Conservation (phyloP, 2,329 filamentous ascomycete genomes). For the Coniochaeta prunicola region DNA sequence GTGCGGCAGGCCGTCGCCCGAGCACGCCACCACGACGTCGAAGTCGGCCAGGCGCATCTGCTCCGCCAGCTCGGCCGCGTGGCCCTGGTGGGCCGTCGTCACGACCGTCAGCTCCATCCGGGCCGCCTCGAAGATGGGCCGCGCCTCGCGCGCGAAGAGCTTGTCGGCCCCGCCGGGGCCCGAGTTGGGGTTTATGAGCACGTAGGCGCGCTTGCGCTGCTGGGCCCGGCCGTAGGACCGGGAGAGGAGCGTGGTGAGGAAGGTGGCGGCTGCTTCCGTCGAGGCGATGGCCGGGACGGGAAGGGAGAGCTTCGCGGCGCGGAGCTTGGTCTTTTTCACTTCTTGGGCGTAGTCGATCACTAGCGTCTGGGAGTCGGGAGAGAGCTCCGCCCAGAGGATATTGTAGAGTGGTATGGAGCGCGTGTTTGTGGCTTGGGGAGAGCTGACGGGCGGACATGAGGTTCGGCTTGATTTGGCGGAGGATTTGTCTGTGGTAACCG, state of each 20-base stretch:
- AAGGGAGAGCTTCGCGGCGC: slow-evolving; percentile 55
- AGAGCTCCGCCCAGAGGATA: slow-evolving; percentile 70
- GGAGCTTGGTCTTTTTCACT: slow-evolving; percentile 30
- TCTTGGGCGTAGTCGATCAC: slow-evolving; percentile 65
- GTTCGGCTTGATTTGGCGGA: not conserved
- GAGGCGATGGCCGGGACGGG: slow-evolving; percentile 10
- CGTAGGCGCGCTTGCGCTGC: slow-evolving; percentile 70
- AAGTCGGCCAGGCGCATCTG: slow-evolving; percentile 70
- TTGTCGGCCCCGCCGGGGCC: slow-evolving; percentile 71
- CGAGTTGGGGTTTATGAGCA: slow-evolving; percentile 85
- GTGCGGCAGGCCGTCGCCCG: slow-evolving; percentile 84
- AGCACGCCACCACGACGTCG: slow-evolving; percentile 83
- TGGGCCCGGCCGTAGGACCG: slow-evolving; percentile 60
- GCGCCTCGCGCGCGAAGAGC: slow-evolving; percentile 67
- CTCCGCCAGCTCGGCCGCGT: slow-evolving; percentile 71
- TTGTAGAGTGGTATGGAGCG: slow-evolving; percentile 67
- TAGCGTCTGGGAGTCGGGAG: slow-evolving; percentile 42
- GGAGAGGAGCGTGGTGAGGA: slow-evolving; percentile 50
- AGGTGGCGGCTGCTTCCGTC: slow-evolving; percentile 23
- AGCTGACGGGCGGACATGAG: not conserved
- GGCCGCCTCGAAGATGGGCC: slow-evolving; percentile 77
- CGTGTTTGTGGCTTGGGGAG: slow-evolving; percentile 9
- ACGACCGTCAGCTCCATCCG: slow-evolving; percentile 69
- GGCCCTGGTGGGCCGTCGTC: slow-evolving; percentile 62
- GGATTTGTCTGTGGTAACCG: not conserved